Conservation (phyloP, 1,284 basidiomycete genomes). For the Lignosus rhinocerotis region DNA sequence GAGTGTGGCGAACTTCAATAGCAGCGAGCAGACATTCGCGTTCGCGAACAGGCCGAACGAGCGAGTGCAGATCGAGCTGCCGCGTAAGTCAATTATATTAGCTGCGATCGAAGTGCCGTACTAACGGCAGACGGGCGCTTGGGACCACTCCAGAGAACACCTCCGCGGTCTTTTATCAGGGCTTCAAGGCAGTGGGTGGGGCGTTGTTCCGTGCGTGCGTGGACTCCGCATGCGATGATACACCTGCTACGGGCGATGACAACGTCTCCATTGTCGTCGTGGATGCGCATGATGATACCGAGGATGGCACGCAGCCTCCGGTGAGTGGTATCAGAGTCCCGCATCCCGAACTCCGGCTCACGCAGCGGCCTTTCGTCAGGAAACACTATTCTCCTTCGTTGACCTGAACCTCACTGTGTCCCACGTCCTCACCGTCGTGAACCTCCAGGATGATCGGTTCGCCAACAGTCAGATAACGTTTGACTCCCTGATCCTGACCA, state of each 20-base stretch:
- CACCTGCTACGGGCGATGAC: neutral
- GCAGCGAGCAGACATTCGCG: conserved; percentile 11
- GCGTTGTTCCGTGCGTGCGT: conserved; percentile 25
- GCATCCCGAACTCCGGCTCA: neutral
- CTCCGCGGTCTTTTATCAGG: conserved; percentile 25
- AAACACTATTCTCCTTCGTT: conserved; percentile 28
- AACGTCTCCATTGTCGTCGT: conserved; percentile 1
- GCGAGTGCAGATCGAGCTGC: conserved; percentile 16
- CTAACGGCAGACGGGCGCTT: neutral
- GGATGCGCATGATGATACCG: conserved; percentile 21
- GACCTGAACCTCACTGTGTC: conserved; percentile 28
- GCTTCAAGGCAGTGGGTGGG: conserved; percentile 21
- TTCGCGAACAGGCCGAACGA: conserved; percentile 18
- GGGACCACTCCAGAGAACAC: conserved; percentile 15
- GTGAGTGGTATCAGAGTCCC: conserved; percentile 6
- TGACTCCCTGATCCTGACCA: conserved; percentile 28
- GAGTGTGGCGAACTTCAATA: conserved; percentile 14
- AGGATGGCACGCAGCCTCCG: conserved; percentile 20
- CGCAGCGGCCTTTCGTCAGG: conserved; percentile 6
- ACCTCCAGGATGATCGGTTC: conserved; percentile 30
- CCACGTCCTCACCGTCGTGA: conserved; percentile 34
- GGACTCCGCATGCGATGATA: conserved; percentile 13
- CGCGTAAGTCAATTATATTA: conserved; percentile 17
- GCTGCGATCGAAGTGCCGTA: neutral
- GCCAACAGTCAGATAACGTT: conserved; percentile 34